Conservation (phyloP, 139 green algal species). For the Tetraselmis striata region DNA sequence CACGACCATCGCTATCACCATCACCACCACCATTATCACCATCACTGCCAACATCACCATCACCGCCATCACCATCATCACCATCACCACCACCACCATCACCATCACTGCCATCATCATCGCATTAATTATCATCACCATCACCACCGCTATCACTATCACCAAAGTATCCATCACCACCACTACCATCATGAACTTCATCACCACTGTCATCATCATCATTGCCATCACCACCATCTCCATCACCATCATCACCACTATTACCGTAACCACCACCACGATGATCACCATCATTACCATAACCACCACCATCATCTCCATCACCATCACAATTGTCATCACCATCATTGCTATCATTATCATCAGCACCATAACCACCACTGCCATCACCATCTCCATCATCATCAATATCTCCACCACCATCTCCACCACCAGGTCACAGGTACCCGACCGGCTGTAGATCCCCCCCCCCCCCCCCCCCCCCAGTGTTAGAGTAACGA, state of each 20-base stretch:
- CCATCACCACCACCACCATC: background rate
- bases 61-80: background rate
- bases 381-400: no score
- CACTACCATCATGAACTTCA: background rate
- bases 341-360: no score
- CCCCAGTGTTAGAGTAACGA: no score
- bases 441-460: no score
- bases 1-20: no score
- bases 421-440: no score
- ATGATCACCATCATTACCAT: constrained; percentile 2
- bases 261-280: background rate
- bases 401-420: no score
- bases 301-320: no score
- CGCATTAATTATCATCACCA: constrained; percentile 1
- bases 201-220: background rate
- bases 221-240: background rate
- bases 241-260: constrained; percentile 2
- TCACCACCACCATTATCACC: constrained; percentile 10
- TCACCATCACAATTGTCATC: no score
- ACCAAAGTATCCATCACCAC: constrained; percentile 5
- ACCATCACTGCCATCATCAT: constrained; percentile 1
- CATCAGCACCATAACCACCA: no score
- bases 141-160: background rate
- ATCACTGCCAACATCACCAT: no score
- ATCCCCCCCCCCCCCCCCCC: no score